Base-by-base conservation (phyloP, 2,329 filamentous ascomycete genomes). In the Alternaria sp. region DNA sequence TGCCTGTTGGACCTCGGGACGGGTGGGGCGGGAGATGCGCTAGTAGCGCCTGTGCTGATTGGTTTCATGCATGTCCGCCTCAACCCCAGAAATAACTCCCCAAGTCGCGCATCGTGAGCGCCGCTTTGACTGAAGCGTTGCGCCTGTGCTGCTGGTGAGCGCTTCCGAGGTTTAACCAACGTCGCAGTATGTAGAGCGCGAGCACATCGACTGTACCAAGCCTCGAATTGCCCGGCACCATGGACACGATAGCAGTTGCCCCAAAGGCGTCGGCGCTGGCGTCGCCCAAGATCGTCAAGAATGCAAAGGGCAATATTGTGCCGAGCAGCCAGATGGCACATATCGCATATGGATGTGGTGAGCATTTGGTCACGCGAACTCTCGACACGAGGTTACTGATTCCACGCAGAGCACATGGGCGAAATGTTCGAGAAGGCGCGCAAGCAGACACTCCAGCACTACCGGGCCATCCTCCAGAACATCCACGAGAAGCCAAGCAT, bases 371-470 rank as follows among this genome's bases (percentile, higher is more conserved):
- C 25, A 20, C 41, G 10, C 28, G 16, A 18, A 38, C 11, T 32
- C 11, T 8, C 28, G 20, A 28, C 12, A 11, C 25, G 48, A 16
- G 34, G n/a, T 34, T 28, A 57, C 74, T 79, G 57, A 79, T 63
- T 9, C 20, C 46, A 25, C 34, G 54, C 72, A 93, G 91, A 92
- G 76, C 91, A 94, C 78, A 85, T 92, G 50, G 89, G 92, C 75
- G 82, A 85, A 25, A 85, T 93, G 61, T 83, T 93, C 46, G 86
- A 87, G 64, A 87, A 89, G 64, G 86, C 87, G 16, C 89, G 88
- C 79, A 89, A 91, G 69, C 88, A 85, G 63, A 90, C 89, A 20
- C 87, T 92, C 62, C 83, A 87, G 57, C 87, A 91, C 70, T 94
- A 94, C 79, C 91, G 90, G 73, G 85, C 87, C 72, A 87, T 92